Evolutionary conservation across 148 eudicot species (phyloP), one percentile per base, ranked within the genome.

Genomic region (Chenopodium suecicum): DNA sequence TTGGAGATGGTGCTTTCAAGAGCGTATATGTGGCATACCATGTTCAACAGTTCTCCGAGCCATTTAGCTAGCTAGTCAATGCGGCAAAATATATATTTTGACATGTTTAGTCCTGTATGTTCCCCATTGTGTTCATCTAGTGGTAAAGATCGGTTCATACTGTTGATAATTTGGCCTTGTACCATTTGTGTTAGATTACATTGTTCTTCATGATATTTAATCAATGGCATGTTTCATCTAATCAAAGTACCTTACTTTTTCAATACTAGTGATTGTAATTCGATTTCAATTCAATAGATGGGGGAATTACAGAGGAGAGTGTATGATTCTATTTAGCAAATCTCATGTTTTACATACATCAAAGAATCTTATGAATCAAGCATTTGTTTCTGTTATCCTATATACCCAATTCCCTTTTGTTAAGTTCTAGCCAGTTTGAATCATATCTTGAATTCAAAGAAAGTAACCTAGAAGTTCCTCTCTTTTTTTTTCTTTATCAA

Each of bases 21-120:
- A 84, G 99, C 99, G 69, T 95, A 85, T 71, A 95, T 95, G 99
- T 95, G 99, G 98, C 97, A 95, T 82, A 82, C 98, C 83, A 88
- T 95, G 94, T 94, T 95, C 88, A 89, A 95, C 83, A 94, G 92
- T 75, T 94, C 85, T 62, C 99, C 98, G 22, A 95, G 93, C 80
- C 99, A 95, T 86, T 94, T 95, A 81, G 92, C 95, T 75, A 86
- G 88, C 81, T 95, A 86, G 70, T 64, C 32, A 6, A 41, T 17
- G 22, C 27, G 41, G 58, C 3, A 3, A 16, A 25, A 17, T 17
- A 25, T 50, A 74, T 64, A 29, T 46, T 73, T 74, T 32, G 16
- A 58, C 31, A 68, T 29, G 41, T 46, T 41, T 60, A 32, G 70
- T 68, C 82, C 32, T 78, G 79, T 81, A 78, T 80, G 72, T 84